These are phyloP conservation scores for Podospora pseudoanserina DNA, from an alignment of 495 filamentous ascomycete genomes.

Conservation along the genomic window DNA sequence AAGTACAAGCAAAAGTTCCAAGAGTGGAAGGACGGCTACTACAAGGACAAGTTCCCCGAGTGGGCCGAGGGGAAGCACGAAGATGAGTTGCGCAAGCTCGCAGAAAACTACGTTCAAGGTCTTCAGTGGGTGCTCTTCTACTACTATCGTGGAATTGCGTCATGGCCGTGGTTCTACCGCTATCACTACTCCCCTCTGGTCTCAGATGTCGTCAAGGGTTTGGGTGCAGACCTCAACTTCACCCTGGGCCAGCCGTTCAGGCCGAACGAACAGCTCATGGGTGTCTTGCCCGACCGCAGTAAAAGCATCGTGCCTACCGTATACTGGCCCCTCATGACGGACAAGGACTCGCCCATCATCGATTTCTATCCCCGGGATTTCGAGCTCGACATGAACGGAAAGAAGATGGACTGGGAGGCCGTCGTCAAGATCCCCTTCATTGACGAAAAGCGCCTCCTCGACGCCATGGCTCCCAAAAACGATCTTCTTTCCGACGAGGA, in stretches of 20 bases:
- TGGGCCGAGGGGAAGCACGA: slow-evolving; percentile 79
- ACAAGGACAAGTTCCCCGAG: slow-evolving; percentile 73
- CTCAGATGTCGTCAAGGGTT: slow-evolving; percentile 79
- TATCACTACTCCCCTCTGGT: slow-evolving; percentile 98
- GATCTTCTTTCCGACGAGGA: slow-evolving; percentile 70
- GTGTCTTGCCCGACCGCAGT: slow-evolving; percentile 92
- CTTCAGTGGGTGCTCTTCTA: slow-evolving; percentile 98
- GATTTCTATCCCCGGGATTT: slow-evolving; percentile 99
- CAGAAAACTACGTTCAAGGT: slow-evolving; percentile 96
- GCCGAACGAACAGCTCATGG: slow-evolving; percentile 97
- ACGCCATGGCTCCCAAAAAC: slow-evolving; percentile 81
- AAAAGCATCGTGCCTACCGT: slow-evolving; percentile 88
- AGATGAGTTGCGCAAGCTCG: slow-evolving; percentile 72
- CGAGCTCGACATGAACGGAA: slow-evolving; percentile 98
- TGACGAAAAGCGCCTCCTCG: slow-evolving; percentile 77
- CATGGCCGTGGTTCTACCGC: slow-evolving; percentile 96
- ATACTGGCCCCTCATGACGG: slow-evolving; percentile 91
- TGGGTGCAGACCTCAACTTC: slow-evolving; percentile 87
- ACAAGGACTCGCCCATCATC: slow-evolving; percentile 86
- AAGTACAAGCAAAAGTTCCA: slow-evolving; percentile 85
- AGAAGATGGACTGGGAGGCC: slow-evolving; percentile 99
- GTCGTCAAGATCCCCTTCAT: slow-evolving; percentile 99
- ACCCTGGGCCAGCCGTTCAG: slow-evolving; percentile 88
- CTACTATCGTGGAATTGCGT: slow-evolving; percentile 94
- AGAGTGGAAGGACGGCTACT: slow-evolving; percentile 92